Conservation (phyloP, 768 basidiomycete species). For the Rhodocollybia butyracea region DNA sequence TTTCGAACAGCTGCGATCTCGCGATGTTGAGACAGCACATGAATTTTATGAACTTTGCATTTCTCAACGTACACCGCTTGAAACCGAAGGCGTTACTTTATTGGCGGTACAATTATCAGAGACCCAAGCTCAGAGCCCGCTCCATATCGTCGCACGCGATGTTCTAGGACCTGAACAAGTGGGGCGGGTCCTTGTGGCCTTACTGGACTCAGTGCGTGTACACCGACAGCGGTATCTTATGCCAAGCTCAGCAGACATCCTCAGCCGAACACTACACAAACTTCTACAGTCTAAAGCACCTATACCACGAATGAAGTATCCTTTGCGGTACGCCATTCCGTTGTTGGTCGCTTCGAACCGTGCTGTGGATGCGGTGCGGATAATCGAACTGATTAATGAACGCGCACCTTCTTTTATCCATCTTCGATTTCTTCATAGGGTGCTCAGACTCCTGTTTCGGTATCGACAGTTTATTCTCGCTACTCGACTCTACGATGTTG, state of each 20-base stretch:
- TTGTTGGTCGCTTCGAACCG: conserved; percentile 36
- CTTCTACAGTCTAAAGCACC: conserved; percentile 34
- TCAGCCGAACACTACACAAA: conserved; percentile 32
- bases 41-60: conserved; percentile 31
- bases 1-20: conserved; percentile 17
- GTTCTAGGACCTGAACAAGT: conserved; percentile 26
- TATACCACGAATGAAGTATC: conserved; percentile 30
- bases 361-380: conserved; percentile 29
- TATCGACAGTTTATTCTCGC: conserved; percentile 37
- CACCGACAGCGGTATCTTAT: conserved; percentile 28
- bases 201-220: conserved; percentile 35
- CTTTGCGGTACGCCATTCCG: conserved; percentile 44
- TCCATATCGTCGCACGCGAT: conserved; percentile 32
- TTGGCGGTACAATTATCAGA: conserved; percentile 31
- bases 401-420: conserved; percentile 38
- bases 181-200: conserved; percentile 34
- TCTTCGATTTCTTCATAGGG: conserved; percentile 31
- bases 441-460: conserved; percentile 37
- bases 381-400: conserved; percentile 37
- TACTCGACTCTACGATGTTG: conserved; percentile 23
- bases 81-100: conserved; percentile 18
- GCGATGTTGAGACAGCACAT: conserved; percentile 28
- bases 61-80: conserved; percentile 18
- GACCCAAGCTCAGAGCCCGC: conserved; percentile 24
- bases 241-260: conserved; percentile 22